Conservation (phyloP, 352 stramenopile genomes). For the Phytophthora podocarpi region DNA sequence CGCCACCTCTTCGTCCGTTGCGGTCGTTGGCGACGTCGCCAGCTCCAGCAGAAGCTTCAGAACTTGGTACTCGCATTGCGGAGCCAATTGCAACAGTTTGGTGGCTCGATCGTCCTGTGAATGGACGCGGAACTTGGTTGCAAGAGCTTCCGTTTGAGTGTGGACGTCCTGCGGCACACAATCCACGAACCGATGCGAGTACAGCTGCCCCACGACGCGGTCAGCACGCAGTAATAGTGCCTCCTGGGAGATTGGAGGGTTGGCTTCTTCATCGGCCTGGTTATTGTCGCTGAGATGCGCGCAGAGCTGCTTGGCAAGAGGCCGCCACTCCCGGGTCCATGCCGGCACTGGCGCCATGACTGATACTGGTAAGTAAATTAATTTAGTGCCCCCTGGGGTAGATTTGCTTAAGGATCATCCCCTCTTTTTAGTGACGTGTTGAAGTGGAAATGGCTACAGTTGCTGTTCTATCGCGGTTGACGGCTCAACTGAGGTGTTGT, state of each 20-base stretch:
- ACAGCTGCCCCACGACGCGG: constrained; percentile 54
- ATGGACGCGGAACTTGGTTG: constrained; percentile 62
- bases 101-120: constrained; percentile 48
- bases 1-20: constrained; percentile 37
- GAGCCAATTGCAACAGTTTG: constrained; percentile 40
- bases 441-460: constrained; percentile 27
- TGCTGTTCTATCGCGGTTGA: no score
- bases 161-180: constrained; percentile 52
- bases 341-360: constrained; percentile 42
- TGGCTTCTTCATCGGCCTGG: not conserved
- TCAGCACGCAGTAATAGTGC: constrained; percentile 45
- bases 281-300: constrained; percentile 17
- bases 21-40: constrained; percentile 48
- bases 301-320: constrained; percentile 56
- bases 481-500: not conserved
- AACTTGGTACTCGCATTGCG: constrained; percentile 45
- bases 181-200: constrained; percentile 57
- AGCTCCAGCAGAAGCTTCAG: constrained; percentile 71
- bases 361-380: no score
- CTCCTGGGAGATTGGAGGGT: constrained; percentile 21
- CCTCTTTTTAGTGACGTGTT: constrained; percentile 29
- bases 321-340: constrained; percentile 71
- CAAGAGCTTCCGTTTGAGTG: constrained; percentile 43
- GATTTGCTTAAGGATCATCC: no score
- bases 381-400: no score